These are phyloP conservation scores for Phialemoniopsis sp. DNA, from an alignment of 2,329 filamentous ascomycete species.

Conservation along the genomic window DNA sequence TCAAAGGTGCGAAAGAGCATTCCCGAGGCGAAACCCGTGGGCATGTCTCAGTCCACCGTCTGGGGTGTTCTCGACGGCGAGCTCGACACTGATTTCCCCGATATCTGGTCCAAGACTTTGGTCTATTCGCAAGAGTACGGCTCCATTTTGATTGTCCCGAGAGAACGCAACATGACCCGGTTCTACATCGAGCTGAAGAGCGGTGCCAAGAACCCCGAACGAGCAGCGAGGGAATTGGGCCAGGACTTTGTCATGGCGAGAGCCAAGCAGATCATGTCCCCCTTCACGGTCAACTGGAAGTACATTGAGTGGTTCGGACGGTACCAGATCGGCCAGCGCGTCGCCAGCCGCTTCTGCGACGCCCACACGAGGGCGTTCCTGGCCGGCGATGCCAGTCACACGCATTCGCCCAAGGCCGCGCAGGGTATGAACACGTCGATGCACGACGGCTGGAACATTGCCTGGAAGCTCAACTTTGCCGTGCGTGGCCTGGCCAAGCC, in stretches of 20 bases:
- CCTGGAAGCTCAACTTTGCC: conserved; percentile 46
- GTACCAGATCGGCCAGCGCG: conserved; percentile 67
- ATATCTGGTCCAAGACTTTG: conserved; percentile 71
- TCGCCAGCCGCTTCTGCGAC: conserved; percentile 66
- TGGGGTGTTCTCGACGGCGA: conserved; percentile 73
- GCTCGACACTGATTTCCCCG: conserved; percentile 68
- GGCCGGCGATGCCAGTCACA: conserved; percentile 67
- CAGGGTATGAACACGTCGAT: conserved; percentile 64
- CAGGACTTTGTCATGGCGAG: conserved; percentile 64
- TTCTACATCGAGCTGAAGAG: conserved; percentile 55
- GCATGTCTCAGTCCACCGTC: conserved; percentile 47
- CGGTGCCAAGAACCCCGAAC: conserved; percentile 31
- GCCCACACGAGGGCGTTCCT: conserved; percentile 60
- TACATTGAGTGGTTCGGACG: conserved; percentile 68
- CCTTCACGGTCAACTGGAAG: conserved; percentile 53
- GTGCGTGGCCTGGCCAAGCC: conserved; percentile 52
- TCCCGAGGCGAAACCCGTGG: conserved; percentile 49
- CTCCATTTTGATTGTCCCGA: conserved; percentile 69
- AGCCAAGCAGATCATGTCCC: conserved; percentile 56
- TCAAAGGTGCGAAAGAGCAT: conserved; percentile 66
- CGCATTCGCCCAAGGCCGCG: conserved; percentile 68
- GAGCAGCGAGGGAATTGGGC: conserved; percentile 39
- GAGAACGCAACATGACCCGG: conserved; percentile 69
- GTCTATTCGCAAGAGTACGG: conserved; percentile 64
- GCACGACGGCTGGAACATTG: conserved; percentile 58